A percentile compares a stretch with the other conserved stretches of the same genome.
Conservation (phyloP, 139 green algal genomes). For the Ettlia oleoabundans region DNA sequence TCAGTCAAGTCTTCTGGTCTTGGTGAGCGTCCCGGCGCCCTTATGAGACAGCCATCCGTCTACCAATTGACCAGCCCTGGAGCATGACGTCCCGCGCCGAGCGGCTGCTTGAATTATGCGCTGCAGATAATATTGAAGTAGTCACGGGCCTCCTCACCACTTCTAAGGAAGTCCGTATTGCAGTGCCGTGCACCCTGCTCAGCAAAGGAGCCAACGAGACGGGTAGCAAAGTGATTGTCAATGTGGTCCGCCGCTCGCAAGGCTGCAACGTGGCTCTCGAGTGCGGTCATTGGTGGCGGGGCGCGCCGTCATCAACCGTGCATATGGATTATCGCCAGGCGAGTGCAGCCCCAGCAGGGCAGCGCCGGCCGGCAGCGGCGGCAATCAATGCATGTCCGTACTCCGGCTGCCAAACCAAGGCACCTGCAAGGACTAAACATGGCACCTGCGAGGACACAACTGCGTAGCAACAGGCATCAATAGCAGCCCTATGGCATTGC, state of each 20-base stretch:
- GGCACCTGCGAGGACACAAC: no score
- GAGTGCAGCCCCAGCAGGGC: not conserved
- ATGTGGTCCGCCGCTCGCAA: not conserved
- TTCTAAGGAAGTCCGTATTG: conserved; percentile 5
- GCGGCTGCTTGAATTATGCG: not conserved
- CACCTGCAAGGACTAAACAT: no score
- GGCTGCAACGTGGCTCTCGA: not conserved
- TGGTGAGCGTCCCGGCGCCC: no score
- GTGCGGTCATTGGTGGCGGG: conserved; percentile 17
- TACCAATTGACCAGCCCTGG: not conserved
- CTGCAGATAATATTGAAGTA: not conserved
- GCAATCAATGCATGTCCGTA: no score
- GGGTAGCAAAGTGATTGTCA: not conserved
- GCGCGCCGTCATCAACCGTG: not conserved
- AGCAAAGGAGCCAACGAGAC: not conserved
- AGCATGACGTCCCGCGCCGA: not conserved
- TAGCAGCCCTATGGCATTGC: no score
- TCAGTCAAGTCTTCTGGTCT: no score
- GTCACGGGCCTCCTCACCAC: not conserved
- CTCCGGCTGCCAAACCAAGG: no score
- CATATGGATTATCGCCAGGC: conserved; percentile 17
- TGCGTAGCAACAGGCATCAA: no score
- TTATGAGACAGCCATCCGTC: no score
- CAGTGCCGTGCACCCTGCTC: conserved; percentile 28
- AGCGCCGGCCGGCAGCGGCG: not conserved